Conservation (phyloP, 192 early-diverging fungal genomes). For the Phlyctochytrium arcticum region DNA sequence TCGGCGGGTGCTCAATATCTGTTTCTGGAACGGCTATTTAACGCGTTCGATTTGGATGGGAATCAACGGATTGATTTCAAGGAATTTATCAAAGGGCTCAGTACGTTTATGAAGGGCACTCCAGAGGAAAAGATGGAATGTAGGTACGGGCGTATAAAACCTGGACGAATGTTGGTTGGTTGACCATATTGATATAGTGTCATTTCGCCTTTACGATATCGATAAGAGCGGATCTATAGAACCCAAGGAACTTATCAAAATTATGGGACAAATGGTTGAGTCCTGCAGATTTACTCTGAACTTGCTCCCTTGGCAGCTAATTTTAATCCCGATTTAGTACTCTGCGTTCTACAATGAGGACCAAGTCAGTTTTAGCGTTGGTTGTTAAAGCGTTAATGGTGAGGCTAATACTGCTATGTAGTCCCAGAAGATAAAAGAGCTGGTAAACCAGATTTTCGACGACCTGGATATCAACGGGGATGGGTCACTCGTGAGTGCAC, state of each 20-base stretch:
- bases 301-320: no score
- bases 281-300: no score
- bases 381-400: no score
- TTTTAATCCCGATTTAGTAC: constrained; percentile 33
- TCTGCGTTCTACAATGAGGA: constrained; percentile 64
- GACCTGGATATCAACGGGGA: constrained; percentile 79
- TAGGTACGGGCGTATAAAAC: constrained; percentile 24
- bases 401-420: no score
- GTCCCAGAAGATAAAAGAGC: constrained; percentile 54
- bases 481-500: constrained; percentile 59
- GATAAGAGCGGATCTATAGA: constrained; percentile 72
- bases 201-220: constrained; percentile 76
- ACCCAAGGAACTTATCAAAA: constrained; percentile 64
- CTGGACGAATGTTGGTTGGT: no score
- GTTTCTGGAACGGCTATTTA: constrained; percentile 71
- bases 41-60: constrained; percentile 72
- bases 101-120: constrained; percentile 73
- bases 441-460: constrained; percentile 71
- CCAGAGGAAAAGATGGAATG: constrained; percentile 71
- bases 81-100: constrained; percentile 58
- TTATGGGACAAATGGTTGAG: constrained; percentile 73
- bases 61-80: constrained; percentile 60
- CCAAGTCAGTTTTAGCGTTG: no score
- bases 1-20: constrained; percentile 57
- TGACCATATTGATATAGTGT: constrained; percentile 47